Evolutionary conservation across 2,329 filamentous ascomycete genomes (phyloP), one percentile per base, ranked within the genome.

Genomic region (Sporothrix schenckii): DNA sequence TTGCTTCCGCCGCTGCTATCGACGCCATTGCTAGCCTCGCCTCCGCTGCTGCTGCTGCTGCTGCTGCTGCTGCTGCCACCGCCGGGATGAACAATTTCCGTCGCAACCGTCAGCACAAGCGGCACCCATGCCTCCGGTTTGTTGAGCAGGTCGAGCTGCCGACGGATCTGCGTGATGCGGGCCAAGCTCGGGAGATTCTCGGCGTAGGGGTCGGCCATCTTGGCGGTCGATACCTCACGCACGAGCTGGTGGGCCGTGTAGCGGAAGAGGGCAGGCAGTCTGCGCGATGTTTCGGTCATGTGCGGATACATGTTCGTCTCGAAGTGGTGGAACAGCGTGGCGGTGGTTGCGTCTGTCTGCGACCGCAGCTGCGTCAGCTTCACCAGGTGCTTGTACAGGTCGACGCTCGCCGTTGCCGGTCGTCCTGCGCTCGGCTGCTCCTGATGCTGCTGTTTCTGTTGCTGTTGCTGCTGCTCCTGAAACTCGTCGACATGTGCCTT

Each of bases 131-230:
- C 72, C 27, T 71, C 65, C 1, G 79, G 78, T 27, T 74, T 73
- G n/a, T 74, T 74, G 47, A 83, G 72, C 11, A 79, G 73, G 56
- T 76, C 78, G 7, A 81, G 74, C 66, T 81, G 78, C 16, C 78
- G 74, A 67, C 79, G 78, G 41, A 79, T 72, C 66, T 79, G 77
- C 41, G 79, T 80, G 60, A 82, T 80, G 16, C 79, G 78, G 41
- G 80, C 75, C n/a, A 81, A 77, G 27, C 77, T 75, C 4, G 81
- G 81, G 56, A 83, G 76, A 3, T 72, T 69, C 19, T 73, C 68
- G 3, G 75, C 74, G 13, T 75, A 72, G 49, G 79, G 78, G 69
- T 80, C 76, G 1, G 70, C 70, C 52, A 75, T 74, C 72, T 81
- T 81, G 52, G 77, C 78, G 5, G 67, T 68, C 34, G 77, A 72